Evolutionary conservation across 2,329 filamentous ascomycete genomes (phyloP), one percentile per base, ranked within the genome.

Genomic region (Monilinia polystroma): DNA sequence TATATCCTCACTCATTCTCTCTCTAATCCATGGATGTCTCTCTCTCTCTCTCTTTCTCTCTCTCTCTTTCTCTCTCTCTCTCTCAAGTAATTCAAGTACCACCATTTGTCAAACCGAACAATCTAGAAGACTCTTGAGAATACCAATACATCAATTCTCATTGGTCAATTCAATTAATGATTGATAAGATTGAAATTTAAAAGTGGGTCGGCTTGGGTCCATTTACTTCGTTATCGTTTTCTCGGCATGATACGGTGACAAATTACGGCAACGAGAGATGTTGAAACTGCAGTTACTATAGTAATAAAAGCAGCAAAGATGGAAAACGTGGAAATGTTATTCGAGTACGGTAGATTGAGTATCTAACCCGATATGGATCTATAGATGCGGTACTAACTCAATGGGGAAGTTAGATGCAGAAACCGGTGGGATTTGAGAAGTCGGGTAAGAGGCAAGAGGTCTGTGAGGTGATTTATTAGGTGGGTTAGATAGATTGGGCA

Each of bases 81-180:
- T 35, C 32, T 35, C 32, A 35, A 35, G 7, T 35, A 35, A 59
- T 29, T 3, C 29, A 29, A 29, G 29, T 29, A 29, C 29, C 29
- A 29, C 2, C 29, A 49, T 51, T 60, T 60, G 43, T 60, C 43
- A 60, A 51, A 18, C 26, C 43, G 57, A 60, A 60, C 43, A 60
- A 38, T 60, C 57, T 29, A 60, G 43, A 60, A 49, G 57, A 60
- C 16, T 60, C 57, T 35, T 51, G 12, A 23, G 29, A 60, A 60
- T 60, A 11, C 29, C 3, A 60, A 60, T 60, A 11, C 29, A 3
- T 38, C 7, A 35, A 18, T 18, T 3, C 3, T 60, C 8, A 60
- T 60, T 60, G 43, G 57, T 12, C 57, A 60, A 60, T 38, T 14
- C 12, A 23, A 23, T 16, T 32, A 12, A 35, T 59, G 57, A 49